Evolutionary conservation across 2,329 filamentous ascomycete genomes (phyloP), one percentile per base, ranked within the genome.

Genomic region (Diaporthe aspalathi): DNA sequence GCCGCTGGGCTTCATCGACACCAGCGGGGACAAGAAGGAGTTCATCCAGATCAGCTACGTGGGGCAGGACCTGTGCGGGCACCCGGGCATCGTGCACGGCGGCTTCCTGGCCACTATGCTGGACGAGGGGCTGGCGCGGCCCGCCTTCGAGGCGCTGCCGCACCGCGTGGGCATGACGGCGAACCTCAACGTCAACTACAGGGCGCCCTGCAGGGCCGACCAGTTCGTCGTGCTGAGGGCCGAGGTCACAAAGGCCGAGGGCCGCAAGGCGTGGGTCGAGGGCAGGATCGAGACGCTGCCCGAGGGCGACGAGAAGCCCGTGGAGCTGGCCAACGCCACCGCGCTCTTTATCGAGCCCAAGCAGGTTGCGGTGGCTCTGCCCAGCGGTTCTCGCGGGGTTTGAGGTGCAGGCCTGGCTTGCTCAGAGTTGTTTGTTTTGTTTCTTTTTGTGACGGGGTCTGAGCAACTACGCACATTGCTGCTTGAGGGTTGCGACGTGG

Each of bases 231-330:
- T 97, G 53, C 83, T 99, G 71, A 87, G 89, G 73, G 95, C 94
- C 5, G 89, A 90, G 79, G 97, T 95, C 24, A 91, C 89, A 12
- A 95, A 92, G 83, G 93, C 95, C 1, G 94, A 98, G 79, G 95
- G 96, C 1, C 88, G 96, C 73, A 98, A 98, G 84, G 95, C 94
- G 16, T 98, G 94, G 94, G 94, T 98, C 1, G 92, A 93, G 82
- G 96, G 94, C 1, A 89, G 90, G 76, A 91, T 98, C 76, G 94
- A 97, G 87, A 91, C 93, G 69, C 82, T 98, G 73, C 88, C 89
- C 32, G 84, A 84, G 75, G 85, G 90, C 43, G 89, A 89, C 11
- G 87, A 91, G 81, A 84, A 87, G 76, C 90, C 91, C 1, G 82
- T 87, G 20, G 87, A 95, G 60, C 81, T 98, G 72, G 94, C 92